phyloP scores from a whole-genome alignment of 2,329 filamentous ascomycete species.

The Fusarium compactum region DNA sequence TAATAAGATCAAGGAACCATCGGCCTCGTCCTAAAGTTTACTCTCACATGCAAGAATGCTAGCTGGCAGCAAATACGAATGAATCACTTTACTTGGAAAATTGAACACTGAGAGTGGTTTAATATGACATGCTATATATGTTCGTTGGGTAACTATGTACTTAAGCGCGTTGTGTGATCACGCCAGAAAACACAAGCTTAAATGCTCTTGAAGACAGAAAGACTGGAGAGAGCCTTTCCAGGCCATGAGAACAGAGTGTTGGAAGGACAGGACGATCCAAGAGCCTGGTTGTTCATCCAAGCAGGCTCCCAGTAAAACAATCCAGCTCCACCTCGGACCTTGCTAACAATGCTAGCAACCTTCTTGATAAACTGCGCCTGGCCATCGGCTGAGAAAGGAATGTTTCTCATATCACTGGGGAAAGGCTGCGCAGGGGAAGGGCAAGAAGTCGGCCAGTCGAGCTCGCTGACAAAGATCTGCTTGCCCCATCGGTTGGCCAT shows the following conservation, averaged over 20 bases:
- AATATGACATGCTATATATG: background rate
- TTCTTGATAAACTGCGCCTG: constrained; percentile 72
- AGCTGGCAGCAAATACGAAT: no score
- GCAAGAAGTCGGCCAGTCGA: constrained; percentile 76
- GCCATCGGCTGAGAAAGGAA: constrained; percentile 72
- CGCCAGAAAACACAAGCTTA: constrained; percentile 34
- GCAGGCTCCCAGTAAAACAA: constrained; percentile 82
- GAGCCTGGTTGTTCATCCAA: constrained; percentile 73
- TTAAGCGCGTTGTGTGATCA: background rate
- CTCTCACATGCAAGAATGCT: background rate
- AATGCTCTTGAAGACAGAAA: constrained; percentile 67
- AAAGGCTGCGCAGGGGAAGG: constrained; percentile 69
- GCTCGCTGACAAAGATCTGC: constrained; percentile 76
- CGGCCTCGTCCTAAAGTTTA: background rate
- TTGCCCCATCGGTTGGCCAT: constrained; percentile 74
- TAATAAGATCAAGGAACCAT: background rate
- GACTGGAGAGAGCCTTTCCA: constrained; percentile 67
- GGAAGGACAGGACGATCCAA: constrained; percentile 74
- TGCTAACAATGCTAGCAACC: constrained; percentile 67
- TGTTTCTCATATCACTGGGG: constrained; percentile 68
- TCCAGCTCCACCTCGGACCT: constrained; percentile 66
- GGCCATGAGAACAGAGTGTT: constrained; percentile 71
- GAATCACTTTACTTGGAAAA: no score
- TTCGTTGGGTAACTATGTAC: background rate
- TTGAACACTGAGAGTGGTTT: background rate